phyloP scores from a whole-genome alignment of 495 filamentous ascomycete species.

The Neohortaea acidophila region DNA sequence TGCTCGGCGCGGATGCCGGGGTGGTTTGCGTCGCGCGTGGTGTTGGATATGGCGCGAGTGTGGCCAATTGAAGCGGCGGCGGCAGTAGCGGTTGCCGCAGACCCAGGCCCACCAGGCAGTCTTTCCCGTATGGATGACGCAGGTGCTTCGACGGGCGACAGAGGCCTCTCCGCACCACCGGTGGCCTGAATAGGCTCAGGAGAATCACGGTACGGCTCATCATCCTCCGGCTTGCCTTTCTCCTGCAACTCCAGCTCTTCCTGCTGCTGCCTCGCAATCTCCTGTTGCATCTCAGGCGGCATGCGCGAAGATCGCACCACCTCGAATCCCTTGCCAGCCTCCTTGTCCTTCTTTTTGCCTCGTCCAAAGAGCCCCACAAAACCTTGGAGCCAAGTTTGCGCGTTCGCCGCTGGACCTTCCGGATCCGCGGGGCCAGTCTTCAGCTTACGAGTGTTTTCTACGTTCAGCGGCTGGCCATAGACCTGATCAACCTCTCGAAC shows the following conservation, averaged over 20 bases:
- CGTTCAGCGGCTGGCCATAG: too few relatives aligned
- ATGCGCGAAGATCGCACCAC: constrained; percentile 75
- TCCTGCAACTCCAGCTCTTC: constrained; percentile 16
- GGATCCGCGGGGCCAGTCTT: constrained; percentile 93
- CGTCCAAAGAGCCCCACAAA: constrained; percentile 48
- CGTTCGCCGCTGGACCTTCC: constrained; percentile 72
- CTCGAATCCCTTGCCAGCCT: constrained; percentile 64
- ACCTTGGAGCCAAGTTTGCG: constrained; percentile 72
- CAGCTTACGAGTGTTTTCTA: constrained; percentile 67
- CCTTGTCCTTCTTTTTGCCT: constrained; percentile 61
- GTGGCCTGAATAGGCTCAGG: constrained; percentile 1
- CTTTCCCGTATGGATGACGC: too few relatives aligned
- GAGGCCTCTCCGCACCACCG: constrained; percentile 5
- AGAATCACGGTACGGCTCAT: constrained; percentile 11
- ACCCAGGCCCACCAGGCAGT: not conserved
- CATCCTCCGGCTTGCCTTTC: constrained; percentile 7
- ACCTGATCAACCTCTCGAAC: constrained; percentile 91
- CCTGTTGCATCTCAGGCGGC: constrained; percentile 31
- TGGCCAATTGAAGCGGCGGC: too few relatives aligned
- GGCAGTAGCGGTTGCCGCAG: not conserved
- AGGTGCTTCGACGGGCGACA: constrained; percentile 5
- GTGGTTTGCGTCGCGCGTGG: not conserved
- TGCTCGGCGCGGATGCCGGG: constrained; percentile 10
- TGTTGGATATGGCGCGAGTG: too few relatives aligned
- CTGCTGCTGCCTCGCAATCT: constrained; percentile 6